Evolutionary conservation across 2,329 filamentous ascomycete genomes (phyloP).

Genomic region (Tetracladium maxilliforme): DNA sequence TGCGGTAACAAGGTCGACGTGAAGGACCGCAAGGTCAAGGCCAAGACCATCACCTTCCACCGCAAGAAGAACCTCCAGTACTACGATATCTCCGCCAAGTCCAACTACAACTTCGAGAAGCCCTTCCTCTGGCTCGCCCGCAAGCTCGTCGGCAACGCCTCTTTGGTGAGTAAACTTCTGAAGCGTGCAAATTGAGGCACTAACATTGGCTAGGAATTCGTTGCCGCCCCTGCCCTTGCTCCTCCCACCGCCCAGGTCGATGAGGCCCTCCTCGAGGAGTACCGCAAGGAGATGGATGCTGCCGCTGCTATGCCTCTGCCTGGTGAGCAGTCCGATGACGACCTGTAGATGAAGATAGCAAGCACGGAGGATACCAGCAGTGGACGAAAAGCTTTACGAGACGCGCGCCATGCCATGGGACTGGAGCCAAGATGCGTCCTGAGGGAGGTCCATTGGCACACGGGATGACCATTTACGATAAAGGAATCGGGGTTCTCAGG

Average conservation of each 20-base stretch:
- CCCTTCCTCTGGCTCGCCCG: constrained; percentile 98
- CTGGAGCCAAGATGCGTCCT: no score
- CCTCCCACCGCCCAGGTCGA: constrained; percentile 88
- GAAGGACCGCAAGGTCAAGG: constrained; percentile 99
- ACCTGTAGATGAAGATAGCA: constrained; percentile 24
- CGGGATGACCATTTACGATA: no score
- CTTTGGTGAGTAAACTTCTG: constrained; percentile 44
- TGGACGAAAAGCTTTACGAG: no score
- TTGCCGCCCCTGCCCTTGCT: constrained; percentile 86
- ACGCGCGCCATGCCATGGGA: no score
- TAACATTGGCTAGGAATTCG: constrained; percentile 73
- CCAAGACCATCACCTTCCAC: constrained; percentile 99
- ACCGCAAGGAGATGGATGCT: constrained; percentile 76
- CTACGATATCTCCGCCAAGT: constrained; percentile 99
- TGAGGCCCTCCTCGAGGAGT: constrained; percentile 64
- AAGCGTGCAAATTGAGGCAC: constrained; percentile 15
- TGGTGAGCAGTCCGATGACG: constrained; percentile 78
- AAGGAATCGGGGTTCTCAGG: no score
- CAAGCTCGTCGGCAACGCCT: constrained; percentile 92
- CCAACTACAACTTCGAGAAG: constrained; percentile 99
- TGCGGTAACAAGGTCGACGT: constrained; percentile 99
- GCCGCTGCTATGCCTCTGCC: constrained; percentile 78
- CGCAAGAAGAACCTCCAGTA: constrained; percentile 99
- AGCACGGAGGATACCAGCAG: no score
- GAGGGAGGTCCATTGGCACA: no score